These are phyloP conservation scores for Tricholoma hemisulphureum DNA, from an alignment of 768 basidiomycete genomes.

Conservation along the genomic window DNA sequence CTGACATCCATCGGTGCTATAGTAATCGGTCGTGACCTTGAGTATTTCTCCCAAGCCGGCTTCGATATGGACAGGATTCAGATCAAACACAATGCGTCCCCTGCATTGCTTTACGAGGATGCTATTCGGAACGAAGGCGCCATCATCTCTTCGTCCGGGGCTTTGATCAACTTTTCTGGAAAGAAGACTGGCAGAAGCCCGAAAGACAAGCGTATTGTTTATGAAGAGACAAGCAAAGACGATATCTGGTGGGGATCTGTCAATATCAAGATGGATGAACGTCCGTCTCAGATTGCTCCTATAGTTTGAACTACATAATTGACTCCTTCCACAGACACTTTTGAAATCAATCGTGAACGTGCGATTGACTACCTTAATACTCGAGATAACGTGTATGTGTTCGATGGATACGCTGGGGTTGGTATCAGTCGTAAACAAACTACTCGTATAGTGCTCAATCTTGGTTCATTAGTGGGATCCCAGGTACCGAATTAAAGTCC, in stretches of 20 bases:
- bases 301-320: neutral
- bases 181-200: conserved; percentile 98
- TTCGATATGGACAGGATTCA: conserved; percentile 99
- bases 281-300: conserved; percentile 41
- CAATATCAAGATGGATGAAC: conserved; percentile 99
- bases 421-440: conserved; percentile 21
- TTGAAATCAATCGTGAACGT: conserved; percentile 98
- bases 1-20: conserved; percentile 6
- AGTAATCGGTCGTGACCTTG: conserved; percentile 93
- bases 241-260: conserved; percentile 99
- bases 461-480: conserved; percentile 78
- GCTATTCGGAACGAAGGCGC: conserved; percentile 98
- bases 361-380: conserved; percentile 99
- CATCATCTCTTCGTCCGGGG: conserved; percentile 93
- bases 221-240: conserved; percentile 93
- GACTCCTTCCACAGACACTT: conserved; percentile 63
- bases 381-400: conserved; percentile 96
- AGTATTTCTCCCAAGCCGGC: conserved; percentile 97
- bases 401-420: conserved; percentile 92
- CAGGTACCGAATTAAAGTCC: conserved; percentile 99
- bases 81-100: conserved; percentile 90
- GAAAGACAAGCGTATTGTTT: conserved; percentile 99
- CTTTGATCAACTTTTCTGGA: conserved; percentile 99
- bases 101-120: conserved; percentile 92
- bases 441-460: conserved; percentile 12